Percentiles rank a stretch among this genome's conserved stretches.
Conservation (phyloP, 2,329 filamentous ascomycete genomes). For the Sporothrix dimorphospora region DNA sequence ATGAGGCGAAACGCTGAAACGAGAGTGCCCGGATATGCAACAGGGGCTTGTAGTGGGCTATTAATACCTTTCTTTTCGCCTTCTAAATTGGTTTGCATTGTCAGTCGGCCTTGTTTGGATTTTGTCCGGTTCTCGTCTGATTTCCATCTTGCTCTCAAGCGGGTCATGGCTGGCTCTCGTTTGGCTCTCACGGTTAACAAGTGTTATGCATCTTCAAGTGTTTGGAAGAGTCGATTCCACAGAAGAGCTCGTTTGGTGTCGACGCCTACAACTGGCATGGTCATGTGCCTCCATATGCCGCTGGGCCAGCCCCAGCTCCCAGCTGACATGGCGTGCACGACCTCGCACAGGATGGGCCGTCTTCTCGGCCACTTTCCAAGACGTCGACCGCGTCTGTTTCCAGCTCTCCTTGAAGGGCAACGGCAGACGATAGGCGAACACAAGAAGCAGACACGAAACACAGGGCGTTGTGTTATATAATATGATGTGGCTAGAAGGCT, state of each 20-base stretch:
- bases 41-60: slow-evolving; percentile 16
- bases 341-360: neutral
- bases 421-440: neutral
- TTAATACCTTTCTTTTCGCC: neutral
- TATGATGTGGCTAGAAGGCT: neutral
- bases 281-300: neutral
- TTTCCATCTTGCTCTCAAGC: neutral
- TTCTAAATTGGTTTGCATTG: neutral
- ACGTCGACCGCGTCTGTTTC: neutral
- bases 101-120: neutral
- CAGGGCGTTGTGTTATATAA: neutral
- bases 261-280: neutral
- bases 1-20: slow-evolving; percentile 23
- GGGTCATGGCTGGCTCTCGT: neutral
- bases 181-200: neutral
- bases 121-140: neutral
- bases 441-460: neutral
- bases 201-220: neutral
- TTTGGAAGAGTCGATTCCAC: neutral
- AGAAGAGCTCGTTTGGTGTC: neutral
- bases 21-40: slow-evolving; percentile 14
- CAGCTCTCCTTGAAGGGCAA: neutral
- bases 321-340: slow-evolving; percentile 1
- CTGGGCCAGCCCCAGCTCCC: neutral
- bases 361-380: neutral